Percentiles rank a stretch among this genome's conserved stretches.
phyloP scores from a whole-genome alignment of 176 grass and related monocot species.

The Hordeum vulgare region DNA sequence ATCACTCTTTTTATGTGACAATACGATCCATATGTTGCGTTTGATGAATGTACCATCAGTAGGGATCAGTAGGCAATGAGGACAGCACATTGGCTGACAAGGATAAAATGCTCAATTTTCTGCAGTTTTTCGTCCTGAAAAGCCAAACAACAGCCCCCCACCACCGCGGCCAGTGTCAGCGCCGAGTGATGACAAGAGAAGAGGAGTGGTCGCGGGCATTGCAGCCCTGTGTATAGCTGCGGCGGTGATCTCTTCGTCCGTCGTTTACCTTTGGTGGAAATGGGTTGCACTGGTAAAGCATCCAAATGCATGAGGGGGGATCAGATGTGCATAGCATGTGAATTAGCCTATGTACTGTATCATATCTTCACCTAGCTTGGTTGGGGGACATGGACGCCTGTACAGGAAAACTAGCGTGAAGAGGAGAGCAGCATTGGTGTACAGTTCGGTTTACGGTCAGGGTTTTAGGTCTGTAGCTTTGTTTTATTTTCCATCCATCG shows the following conservation, averaged over 20 bases:
- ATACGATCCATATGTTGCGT: not conserved
- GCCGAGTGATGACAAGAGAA: constrained; percentile 7
- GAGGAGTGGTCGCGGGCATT: constrained; percentile 42
- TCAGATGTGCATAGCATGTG: constrained; percentile 6
- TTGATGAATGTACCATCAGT: not conserved
- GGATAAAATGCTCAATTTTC: not conserved
- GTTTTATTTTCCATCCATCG: not conserved
- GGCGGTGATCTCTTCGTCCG: constrained; percentile 28
- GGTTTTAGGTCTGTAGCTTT: not conserved
- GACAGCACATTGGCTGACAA: not conserved
- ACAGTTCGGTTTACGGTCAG: constrained; percentile 1
- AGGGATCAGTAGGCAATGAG: not conserved
- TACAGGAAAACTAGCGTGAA: not conserved
- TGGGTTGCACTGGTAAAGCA: constrained; percentile 33
- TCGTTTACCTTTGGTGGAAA: constrained; percentile 57
- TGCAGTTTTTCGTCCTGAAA: not conserved
- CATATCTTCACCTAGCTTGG: not conserved
- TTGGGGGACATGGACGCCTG: not conserved
- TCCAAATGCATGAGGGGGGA: not conserved
- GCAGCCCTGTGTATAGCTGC: constrained; percentile 37
- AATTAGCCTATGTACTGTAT: not conserved
- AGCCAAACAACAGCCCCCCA: not conserved
- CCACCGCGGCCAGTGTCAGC: not conserved
- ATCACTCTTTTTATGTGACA: not conserved
- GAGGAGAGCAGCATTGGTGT: not conserved